A percentile compares a stretch with the other conserved stretches of the same genome.
Evolutionary conservation across 1,284 basidiomycete species (phyloP).

Genomic region (Cutaneotrichosporon cavernicola): DNA sequence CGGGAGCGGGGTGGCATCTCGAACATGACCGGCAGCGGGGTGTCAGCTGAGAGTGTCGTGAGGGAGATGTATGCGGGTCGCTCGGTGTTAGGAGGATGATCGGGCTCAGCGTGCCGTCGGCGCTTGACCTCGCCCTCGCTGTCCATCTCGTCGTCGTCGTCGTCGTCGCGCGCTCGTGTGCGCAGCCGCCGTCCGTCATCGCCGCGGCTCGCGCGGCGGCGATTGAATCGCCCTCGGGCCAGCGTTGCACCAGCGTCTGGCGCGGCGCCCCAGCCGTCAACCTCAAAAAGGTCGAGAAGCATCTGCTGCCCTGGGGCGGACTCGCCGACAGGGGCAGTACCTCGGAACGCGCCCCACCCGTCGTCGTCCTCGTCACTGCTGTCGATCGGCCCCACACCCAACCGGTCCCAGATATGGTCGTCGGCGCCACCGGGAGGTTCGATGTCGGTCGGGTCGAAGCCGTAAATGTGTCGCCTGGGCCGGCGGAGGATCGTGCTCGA

Average conservation of each 20-base stretch:
- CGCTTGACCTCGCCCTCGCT: conserved; percentile 8
- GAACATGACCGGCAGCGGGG: conserved; percentile 19
- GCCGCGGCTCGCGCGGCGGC: conserved; percentile 18
- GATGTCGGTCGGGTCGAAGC: conserved; percentile 24
- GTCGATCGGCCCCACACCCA: conserved; percentile 69
- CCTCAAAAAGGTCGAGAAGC: conserved; percentile 12
- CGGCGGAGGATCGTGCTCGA: conserved; percentile 19
- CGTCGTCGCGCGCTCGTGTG: conserved; percentile 6
- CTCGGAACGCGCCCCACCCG: conserved; percentile 20
- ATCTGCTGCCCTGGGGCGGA: neutral
- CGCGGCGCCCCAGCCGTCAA: conserved; percentile 21
- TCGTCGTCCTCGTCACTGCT: conserved; percentile 55
- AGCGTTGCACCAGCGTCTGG: conserved; percentile 22
- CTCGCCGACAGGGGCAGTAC: neutral
- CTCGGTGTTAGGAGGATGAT: neutral
- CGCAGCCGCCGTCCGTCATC: neutral
- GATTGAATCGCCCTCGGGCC: conserved; percentile 23
- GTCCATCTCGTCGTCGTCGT: neutral
- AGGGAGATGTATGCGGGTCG: conserved; percentile 56
- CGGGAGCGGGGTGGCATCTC: neutral
- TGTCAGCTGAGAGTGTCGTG: conserved; percentile 21
- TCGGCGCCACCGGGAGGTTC: conserved; percentile 17
- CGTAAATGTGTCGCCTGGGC: conserved; percentile 11
- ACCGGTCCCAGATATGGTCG: conserved; percentile 58
- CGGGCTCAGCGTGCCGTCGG: neutral